Evolutionary conservation across 768 basidiomycete genomes (phyloP).

Genomic region (Leucocoprinus birnbaumii): DNA sequence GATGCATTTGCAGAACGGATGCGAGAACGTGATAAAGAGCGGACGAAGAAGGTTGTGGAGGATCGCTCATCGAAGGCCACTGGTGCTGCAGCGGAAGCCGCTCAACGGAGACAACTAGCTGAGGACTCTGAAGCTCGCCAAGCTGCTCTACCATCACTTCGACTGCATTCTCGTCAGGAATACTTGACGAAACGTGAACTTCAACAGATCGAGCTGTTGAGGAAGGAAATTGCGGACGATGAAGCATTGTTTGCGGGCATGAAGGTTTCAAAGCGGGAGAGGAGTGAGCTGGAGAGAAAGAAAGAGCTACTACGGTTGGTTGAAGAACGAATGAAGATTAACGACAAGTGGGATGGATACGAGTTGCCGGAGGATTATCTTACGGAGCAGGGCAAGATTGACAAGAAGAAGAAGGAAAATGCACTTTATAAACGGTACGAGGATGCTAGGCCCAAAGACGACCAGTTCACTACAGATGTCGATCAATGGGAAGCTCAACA

Average conservation of each 20-base stretch:
- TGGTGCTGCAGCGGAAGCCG: constrained; percentile 80
- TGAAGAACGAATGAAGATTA: constrained; percentile 91
- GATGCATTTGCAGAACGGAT: constrained; percentile 94
- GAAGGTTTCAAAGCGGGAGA: constrained; percentile 84
- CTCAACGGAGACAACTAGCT: constrained; percentile 74
- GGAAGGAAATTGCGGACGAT: constrained; percentile 93
- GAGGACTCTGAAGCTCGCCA: constrained; percentile 66
- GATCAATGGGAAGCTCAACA: constrained; percentile 98
- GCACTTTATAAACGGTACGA: constrained; percentile 94
- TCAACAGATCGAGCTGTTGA: constrained; percentile 91
- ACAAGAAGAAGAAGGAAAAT: constrained; percentile 92
- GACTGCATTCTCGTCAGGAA: constrained; percentile 89
- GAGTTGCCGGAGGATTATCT: constrained; percentile 97
- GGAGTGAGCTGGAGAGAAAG: constrained; percentile 80
- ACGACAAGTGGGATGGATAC: constrained; percentile 96
- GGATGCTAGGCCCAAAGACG: constrained; percentile 87
- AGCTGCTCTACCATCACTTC: constrained; percentile 63
- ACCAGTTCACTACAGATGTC: constrained; percentile 93
- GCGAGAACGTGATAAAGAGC: constrained; percentile 75
- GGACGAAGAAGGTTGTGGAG: constrained; percentile 87
- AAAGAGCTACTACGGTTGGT: constrained; percentile 90
- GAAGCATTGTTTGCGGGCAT: constrained; percentile 88
- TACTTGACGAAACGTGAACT: constrained; percentile 96
- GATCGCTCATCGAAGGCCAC: constrained; percentile 81
- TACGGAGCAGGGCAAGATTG: constrained; percentile 97